Evolutionary conservation across 768 basidiomycete genomes (phyloP), one percentile per base, ranked within the genome.

Genomic region (Macrocybe gigantea): DNA sequence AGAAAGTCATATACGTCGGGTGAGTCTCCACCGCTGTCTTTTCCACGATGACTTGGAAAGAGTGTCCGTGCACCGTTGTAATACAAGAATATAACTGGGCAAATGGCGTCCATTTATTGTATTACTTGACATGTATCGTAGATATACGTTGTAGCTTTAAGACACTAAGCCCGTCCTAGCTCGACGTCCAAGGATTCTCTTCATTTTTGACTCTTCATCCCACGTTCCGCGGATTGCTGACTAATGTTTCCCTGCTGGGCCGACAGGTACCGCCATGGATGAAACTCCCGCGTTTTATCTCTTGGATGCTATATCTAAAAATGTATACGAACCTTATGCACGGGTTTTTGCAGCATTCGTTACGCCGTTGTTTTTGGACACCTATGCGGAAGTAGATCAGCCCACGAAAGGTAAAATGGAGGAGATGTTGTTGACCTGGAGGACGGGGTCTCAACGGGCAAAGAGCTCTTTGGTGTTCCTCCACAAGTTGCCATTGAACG

Each of bases 401-500:
- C 68, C 66, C 37, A 95, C 91, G 22, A 83, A 88, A 51, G 80
- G 82, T 63, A 98, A 98, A 67, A 94, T 99, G 90, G 92, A 95
- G 62, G 96, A 99, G 66, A 93, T 99, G 84, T 79, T 98, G 10
- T 67, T 89, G 30, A 95, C 96, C 5, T 99, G 96, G 96, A 78
- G 93, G 36, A 86, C 82, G 15, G 93, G 91, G 11, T 84, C 87
- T 10, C 86, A 2, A 77, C 74, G 33, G 80, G 88, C 33, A 80
- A 80, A 45, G 89, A 94, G 60, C 73, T 99, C 1, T 99, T 98
- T 61, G 88, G 93, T 38, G 67, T 79, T 30, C 78, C 79, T 2
- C 78, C 88, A 13, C 93, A 97, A 62, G 68, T 81, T 38, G 79
- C 83, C 11, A 88, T 98, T 52, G 96, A 98, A 64, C 77, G 82